Conservation (phyloP, 495 filamentous ascomycete species). For the Chaetomium tenue region DNA sequence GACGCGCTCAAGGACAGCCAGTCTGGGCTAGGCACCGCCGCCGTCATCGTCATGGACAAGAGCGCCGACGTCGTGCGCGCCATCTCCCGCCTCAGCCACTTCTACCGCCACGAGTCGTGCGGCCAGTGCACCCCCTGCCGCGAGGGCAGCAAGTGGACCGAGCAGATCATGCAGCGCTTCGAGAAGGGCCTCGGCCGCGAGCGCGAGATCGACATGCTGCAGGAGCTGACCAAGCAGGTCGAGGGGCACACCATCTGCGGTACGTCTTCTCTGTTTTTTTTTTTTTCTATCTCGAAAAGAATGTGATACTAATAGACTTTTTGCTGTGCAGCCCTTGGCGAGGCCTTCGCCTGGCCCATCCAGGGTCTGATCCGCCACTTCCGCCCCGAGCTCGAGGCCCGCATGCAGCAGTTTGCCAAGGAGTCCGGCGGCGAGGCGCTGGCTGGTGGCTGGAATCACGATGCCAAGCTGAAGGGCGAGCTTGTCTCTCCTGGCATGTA, state of each 20-base stretch:
- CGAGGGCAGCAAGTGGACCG: constrained; percentile 96
- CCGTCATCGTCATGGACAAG: constrained; percentile 99
- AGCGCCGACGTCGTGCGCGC: constrained; percentile 90
- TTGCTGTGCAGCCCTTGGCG: constrained; percentile 65
- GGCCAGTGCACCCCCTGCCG: constrained; percentile 98
- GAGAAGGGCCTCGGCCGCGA: constrained; percentile 83
- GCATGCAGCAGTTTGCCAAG: constrained; percentile 74
- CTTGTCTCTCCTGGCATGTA: constrained; percentile 86
- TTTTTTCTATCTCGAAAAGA: not conserved
- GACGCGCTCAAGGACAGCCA: constrained; percentile 97
- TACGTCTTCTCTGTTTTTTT: constrained; percentile 39
- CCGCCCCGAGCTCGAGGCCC: constrained; percentile 86
- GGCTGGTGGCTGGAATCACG: constrained; percentile 85
- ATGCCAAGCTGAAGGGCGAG: constrained; percentile 72
- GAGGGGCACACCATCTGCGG: constrained; percentile 98
- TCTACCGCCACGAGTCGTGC: constrained; percentile 98
- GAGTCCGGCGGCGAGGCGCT: constrained; percentile 65
- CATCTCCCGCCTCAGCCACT: constrained; percentile 87
- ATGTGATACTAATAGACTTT: not conserved
- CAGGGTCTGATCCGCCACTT: constrained; percentile 98
- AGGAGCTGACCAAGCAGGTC: constrained; percentile 98
- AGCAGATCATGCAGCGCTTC: constrained; percentile 96
- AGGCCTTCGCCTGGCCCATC: constrained; percentile 97
- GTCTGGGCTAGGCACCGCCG: constrained; percentile 94
- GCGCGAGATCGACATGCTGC: constrained; percentile 98